Evolutionary conservation across 208 protist genomes (phyloP).

Genomic region (Trypanosoma vivax): DNA sequence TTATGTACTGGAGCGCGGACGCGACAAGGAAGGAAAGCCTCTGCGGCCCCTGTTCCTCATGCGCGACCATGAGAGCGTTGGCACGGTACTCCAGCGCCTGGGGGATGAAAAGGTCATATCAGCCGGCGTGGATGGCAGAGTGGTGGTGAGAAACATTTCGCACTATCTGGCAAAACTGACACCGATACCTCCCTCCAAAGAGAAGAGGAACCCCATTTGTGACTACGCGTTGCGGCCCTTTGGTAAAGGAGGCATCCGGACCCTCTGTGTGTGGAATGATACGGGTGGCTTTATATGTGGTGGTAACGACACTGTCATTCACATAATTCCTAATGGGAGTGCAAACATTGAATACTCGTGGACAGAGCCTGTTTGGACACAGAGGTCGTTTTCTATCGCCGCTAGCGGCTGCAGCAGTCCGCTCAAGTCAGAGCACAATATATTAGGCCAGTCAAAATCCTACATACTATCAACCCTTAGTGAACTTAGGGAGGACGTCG

Average conservation of each 20-base stretch:
- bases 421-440: background rate
- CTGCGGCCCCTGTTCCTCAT: slow-evolving; percentile 71
- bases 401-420: background rate
- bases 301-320: slow-evolving; percentile 17
- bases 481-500: slow-evolving; percentile 25
- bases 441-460: slow-evolving; percentile 6
- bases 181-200: slow-evolving; percentile 66
- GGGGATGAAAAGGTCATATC: slow-evolving; percentile 37
- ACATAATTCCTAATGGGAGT: slow-evolving; percentile 6
- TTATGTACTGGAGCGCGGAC: slow-evolving; percentile 64
- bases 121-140: slow-evolving; percentile 51
- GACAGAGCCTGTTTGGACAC: slow-evolving; percentile 32
- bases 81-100: slow-evolving; percentile 34
- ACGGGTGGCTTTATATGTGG: slow-evolving; percentile 23
- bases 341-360: slow-evolving; percentile 19
- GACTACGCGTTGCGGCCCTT: slow-evolving; percentile 36
- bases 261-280: slow-evolving; percentile 19
- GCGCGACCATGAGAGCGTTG: slow-evolving; percentile 66
- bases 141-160: slow-evolving; percentile 57
- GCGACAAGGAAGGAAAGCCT: slow-evolving; percentile 40
- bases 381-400: slow-evolving; percentile 1
- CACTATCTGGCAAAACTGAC: slow-evolving; percentile 56
- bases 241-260: slow-evolving; percentile 41
- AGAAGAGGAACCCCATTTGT: slow-evolving; percentile 55
- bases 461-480: slow-evolving; percentile 6